Percentiles rank a stretch among this genome's conserved stretches.
phyloP scores from a whole-genome alignment of 345 rosid species.

The Lagerstroemia speciosa region DNA sequence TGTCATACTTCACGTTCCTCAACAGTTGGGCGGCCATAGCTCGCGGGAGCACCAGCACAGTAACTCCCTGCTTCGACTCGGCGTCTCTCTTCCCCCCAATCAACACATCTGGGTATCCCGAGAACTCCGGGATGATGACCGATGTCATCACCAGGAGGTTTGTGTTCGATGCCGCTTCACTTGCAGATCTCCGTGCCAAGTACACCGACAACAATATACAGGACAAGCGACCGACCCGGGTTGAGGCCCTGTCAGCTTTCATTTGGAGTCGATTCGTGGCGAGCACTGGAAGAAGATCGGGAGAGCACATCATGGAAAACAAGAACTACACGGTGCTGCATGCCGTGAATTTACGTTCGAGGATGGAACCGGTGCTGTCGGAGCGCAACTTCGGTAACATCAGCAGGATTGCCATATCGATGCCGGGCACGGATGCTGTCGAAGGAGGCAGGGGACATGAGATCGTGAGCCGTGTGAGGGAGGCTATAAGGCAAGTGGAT shows the following conservation, averaged over 20 bases:
- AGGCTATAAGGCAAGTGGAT: slow-evolving; percentile 10
- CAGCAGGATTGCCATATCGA: slow-evolving; percentile 10
- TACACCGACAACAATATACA: background rate
- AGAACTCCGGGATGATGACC: slow-evolving; percentile 10
- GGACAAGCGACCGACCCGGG: slow-evolving; percentile 15
- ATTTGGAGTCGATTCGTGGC: slow-evolving; percentile 18
- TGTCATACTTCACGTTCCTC: slow-evolving; percentile 10
- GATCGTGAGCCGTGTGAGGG: slow-evolving; percentile 10
- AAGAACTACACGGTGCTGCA: slow-evolving; percentile 10
- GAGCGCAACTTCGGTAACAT: slow-evolving; percentile 20
- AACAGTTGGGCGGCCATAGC: slow-evolving; percentile 10
- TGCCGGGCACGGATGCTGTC: background rate
- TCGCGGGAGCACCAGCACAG: background rate
- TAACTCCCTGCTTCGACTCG: slow-evolving; percentile 2
- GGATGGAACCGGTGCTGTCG: slow-evolving; percentile 18
- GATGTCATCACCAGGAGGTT: slow-evolving; percentile 12
- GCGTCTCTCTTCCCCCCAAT: slow-evolving; percentile 12
- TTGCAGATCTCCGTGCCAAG: slow-evolving; percentile 6
- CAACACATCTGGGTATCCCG: background rate
- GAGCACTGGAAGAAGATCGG: background rate
- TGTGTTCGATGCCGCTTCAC: background rate
- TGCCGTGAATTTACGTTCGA: slow-evolving; percentile 16
- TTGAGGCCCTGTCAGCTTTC: slow-evolving; percentile 22
- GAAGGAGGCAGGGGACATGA: background rate
- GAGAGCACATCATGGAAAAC: background rate